Evolutionary conservation across 148 eudicot genomes (phyloP).

Genomic region (Fagopyrum homotropicum): DNA sequence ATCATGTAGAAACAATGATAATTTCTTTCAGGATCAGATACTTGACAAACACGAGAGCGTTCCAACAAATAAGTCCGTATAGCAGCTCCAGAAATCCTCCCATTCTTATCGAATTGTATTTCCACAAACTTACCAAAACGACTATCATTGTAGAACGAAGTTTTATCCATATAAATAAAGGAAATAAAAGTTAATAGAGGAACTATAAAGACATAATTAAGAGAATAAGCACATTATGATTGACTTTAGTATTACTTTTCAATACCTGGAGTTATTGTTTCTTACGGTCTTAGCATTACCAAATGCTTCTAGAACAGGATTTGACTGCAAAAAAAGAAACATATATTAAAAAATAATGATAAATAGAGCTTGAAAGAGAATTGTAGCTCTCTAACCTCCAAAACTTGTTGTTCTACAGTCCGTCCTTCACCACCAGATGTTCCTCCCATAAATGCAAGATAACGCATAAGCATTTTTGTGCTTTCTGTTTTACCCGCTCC

Average conservation of each 20-base stretch:
- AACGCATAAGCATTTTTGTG: slow-evolving; percentile 74
- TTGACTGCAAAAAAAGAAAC: slow-evolving; percentile 40
- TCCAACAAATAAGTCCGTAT: slow-evolving; percentile 68
- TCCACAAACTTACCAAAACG: slow-evolving; percentile 78
- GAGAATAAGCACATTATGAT: not conserved
- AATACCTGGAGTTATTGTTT: slow-evolving; percentile 71
- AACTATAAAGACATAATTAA: not conserved
- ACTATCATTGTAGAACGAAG: slow-evolving; percentile 29
- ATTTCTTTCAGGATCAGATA: slow-evolving; percentile 72
- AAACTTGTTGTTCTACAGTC: slow-evolving; percentile 69
- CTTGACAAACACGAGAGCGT: slow-evolving; percentile 69
- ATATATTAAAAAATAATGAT: slow-evolving; percentile 6
- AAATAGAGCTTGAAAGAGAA: not conserved
- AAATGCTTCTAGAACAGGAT: slow-evolving; percentile 78
- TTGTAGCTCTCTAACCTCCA: slow-evolving; percentile 39
- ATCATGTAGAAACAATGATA: slow-evolving; percentile 78
- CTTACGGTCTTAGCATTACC: slow-evolving; percentile 82
- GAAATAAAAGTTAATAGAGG: not conserved
- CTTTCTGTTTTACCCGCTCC: slow-evolving; percentile 87
- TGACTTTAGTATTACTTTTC: not conserved
- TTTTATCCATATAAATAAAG: not conserved
- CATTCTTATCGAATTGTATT: slow-evolving; percentile 54
- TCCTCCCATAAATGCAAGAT: slow-evolving; percentile 79
- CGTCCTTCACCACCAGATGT: slow-evolving; percentile 40
- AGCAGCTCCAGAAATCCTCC: slow-evolving; percentile 73